phyloP scores from a whole-genome alignment of 1,284 basidiomycete species.

The Cerrena zonata region DNA sequence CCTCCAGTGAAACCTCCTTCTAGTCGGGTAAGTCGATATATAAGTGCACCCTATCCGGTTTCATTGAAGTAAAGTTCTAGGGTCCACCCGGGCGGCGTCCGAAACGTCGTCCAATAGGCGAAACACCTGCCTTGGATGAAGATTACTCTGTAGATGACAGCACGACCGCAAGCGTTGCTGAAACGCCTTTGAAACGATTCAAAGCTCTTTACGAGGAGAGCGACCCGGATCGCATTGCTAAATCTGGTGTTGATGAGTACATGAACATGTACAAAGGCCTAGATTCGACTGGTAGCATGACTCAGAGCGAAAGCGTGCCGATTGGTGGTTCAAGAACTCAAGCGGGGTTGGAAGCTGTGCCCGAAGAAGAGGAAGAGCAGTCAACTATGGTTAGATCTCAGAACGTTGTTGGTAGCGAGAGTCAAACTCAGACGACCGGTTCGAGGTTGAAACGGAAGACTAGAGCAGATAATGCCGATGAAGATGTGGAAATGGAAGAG shows the following conservation, averaged over 20 bases:
- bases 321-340: background rate
- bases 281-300: conserved; percentile 32
- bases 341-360: conserved; percentile 33
- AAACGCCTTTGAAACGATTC: conserved; percentile 63
- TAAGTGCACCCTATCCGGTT: too few species aligned
- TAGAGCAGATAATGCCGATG: conserved; percentile 11
- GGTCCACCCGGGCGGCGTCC: conserved; percentile 13
- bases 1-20: background rate
- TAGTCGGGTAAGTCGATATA: background rate
- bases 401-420: background rate
- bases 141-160: conserved; percentile 21
- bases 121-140: conserved; percentile 14
- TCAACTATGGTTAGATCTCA: background rate
- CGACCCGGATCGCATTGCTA: conserved; percentile 40
- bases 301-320: conserved; percentile 25
- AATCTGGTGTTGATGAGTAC: conserved; percentile 19
- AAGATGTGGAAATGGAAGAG: conserved; percentile 35
- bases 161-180: conserved; percentile 23
- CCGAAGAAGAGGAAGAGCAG: conserved; percentile 53
- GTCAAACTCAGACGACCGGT: background rate
- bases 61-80: too few species aligned
- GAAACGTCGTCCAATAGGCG: conserved; percentile 11
- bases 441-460: conserved; percentile 1
- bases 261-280: conserved; percentile 12
- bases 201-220: conserved; percentile 65